These are phyloP conservation scores for Parachaetomium inaequale DNA, from an alignment of 495 filamentous ascomycete species.

Conservation along the genomic window DNA sequence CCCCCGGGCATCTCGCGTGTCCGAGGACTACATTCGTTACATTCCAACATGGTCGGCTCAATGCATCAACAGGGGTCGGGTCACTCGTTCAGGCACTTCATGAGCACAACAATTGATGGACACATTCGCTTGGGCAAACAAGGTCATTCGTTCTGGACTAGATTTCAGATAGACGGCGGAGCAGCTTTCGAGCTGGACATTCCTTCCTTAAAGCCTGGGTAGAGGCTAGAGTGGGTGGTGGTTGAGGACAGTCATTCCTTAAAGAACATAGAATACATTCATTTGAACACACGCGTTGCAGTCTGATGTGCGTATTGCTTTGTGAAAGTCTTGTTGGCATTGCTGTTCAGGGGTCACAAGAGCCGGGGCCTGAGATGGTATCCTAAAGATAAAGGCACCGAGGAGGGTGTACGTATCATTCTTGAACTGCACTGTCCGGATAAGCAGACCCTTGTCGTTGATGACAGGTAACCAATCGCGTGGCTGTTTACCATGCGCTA, in stretches of 20 bases:
- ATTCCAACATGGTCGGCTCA: not conserved
- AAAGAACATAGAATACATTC: not conserved
- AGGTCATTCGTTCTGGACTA: no score
- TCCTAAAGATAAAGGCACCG: no score
- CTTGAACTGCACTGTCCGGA: no score
- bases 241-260: constrained; percentile 19
- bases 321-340: not conserved
- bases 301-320: not conserved
- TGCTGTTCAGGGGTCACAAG: not conserved
- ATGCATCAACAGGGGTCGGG: no score
- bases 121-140: constrained; percentile 8
- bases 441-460: no score
- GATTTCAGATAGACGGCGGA: not conserved
- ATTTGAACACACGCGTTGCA: not conserved
- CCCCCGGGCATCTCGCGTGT: not conserved
- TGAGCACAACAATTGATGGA: not conserved
- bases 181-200: constrained; percentile 13
- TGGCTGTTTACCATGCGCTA: not conserved
- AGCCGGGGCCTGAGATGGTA: no score
- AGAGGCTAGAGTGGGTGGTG: constrained; percentile 14
- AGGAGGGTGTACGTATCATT: no score
- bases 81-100: constrained; percentile 5
- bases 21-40: not conserved
- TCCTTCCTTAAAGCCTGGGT: constrained; percentile 5
- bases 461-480: constrained; percentile 4